Evolutionary conservation across 768 basidiomycete genomes (phyloP).

Genomic region (Boletus fagicola): DNA sequence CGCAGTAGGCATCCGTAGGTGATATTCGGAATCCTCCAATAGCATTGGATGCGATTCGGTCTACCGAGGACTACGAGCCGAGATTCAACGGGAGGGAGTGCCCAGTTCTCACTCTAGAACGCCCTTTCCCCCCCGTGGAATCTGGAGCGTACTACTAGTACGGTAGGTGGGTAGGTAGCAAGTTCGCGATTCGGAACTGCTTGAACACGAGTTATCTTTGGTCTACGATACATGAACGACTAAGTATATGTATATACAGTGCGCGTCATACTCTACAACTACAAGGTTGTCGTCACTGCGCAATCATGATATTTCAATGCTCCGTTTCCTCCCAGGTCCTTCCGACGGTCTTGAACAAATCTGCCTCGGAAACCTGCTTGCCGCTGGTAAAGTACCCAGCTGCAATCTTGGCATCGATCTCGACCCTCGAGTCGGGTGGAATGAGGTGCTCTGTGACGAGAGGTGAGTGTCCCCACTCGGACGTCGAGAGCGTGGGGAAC

Average conservation of each 20-base stretch:
- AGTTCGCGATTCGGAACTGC: no score
- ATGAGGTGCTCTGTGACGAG: constrained; percentile 67
- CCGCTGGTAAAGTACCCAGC: constrained; percentile 89
- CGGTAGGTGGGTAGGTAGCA: no score
- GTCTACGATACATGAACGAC: constrained; percentile 6
- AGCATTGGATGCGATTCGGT: no score
- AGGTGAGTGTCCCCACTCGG: background rate
- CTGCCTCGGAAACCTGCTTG: constrained; percentile 72
- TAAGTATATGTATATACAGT: background rate
- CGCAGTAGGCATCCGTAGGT: no score
- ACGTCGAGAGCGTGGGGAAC: no score
- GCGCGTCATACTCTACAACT: background rate
- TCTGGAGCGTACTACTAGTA: no score
- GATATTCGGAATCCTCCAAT: no score
- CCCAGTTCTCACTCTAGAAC: no score
- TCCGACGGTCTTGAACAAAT: constrained; percentile 83
- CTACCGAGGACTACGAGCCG: no score
- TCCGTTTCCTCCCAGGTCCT: constrained; percentile 89
- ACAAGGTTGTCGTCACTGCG: background rate
- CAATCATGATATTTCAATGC: constrained; percentile 49
- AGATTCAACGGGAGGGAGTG: no score
- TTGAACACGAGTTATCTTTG: background rate
- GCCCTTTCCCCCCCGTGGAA: no score
- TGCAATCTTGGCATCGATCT: constrained; percentile 96
- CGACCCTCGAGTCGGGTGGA: constrained; percentile 85